Conservation (phyloP, 2,329 filamentous ascomycete genomes). For the Pestalotiopsis sp. region DNA sequence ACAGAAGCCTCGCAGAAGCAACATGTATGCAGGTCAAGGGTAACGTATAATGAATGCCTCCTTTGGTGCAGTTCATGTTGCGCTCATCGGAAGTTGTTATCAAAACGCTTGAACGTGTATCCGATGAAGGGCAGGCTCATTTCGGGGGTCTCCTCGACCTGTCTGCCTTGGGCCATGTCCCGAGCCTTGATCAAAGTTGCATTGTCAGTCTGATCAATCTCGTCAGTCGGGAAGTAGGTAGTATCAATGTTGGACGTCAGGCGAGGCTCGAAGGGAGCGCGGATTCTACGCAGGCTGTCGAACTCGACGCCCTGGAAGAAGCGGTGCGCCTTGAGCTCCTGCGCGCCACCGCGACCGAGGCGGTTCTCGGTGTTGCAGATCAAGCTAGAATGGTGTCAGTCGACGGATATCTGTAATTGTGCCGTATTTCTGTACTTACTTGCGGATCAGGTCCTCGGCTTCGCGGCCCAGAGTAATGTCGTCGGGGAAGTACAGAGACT, state of each 20-base stretch:
- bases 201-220: conserved; percentile 96
- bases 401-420: background rate
- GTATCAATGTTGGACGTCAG: conserved; percentile 93
- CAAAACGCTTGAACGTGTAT: conserved; percentile 97
- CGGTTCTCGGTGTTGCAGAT: conserved; percentile 94
- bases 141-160: conserved; percentile 80
- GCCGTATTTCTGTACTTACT: conserved; percentile 55
- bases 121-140: conserved; percentile 96
- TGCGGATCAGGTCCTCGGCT: conserved; percentile 89
- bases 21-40: background rate
- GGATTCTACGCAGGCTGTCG: conserved; percentile 87
- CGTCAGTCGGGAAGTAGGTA: conserved; percentile 97
- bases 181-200: conserved; percentile 85
- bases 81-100: conserved; percentile 66
- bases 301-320: conserved; percentile 99
- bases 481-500: conserved; percentile 94
- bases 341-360: conserved; percentile 82
- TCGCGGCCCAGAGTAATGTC: conserved; percentile 88
- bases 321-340: conserved; percentile 89
- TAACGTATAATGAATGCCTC: background rate
- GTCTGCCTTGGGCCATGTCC: conserved; percentile 69
- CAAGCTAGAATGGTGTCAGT: conserved; percentile 58
- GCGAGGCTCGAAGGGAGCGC: conserved; percentile 94
- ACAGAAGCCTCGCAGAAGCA: background rate
- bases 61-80: background rate